Conservation (phyloP, 352 stramenopile species). For the Phytophthora sojae region DNA sequence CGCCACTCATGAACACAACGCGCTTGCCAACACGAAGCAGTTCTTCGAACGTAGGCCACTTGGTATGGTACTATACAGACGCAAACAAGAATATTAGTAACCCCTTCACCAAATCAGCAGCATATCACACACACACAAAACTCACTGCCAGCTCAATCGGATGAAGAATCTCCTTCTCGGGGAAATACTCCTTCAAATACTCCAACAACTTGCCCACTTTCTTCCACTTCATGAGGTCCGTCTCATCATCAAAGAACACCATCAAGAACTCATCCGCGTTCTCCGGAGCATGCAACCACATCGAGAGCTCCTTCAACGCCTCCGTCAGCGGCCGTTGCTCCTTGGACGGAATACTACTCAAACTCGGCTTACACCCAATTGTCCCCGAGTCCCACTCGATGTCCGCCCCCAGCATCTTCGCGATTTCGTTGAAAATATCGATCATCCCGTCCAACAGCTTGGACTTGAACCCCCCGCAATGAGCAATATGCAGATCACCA, state of each 20-base stretch:
- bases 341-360: slow-evolving; percentile 80
- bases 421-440: slow-evolving; percentile 62
- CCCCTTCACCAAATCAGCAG: slow-evolving; percentile 1
- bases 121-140: not conserved
- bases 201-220: slow-evolving; percentile 74
- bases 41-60: slow-evolving; percentile 76
- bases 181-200: slow-evolving; percentile 73
- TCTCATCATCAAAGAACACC: slow-evolving; percentile 88
- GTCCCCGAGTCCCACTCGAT: slow-evolving; percentile 69
- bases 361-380: slow-evolving; percentile 80
- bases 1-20: slow-evolving; percentile 81
- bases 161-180: slow-evolving; percentile 65
- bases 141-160: slow-evolving; percentile 68
- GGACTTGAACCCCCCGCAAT: slow-evolving; percentile 73
- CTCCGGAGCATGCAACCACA: slow-evolving; percentile 69
- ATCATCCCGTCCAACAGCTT: slow-evolving; percentile 75
- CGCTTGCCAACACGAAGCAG: slow-evolving; percentile 69
- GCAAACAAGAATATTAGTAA: not conserved
- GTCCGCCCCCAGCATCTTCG: slow-evolving; percentile 44
- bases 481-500: slow-evolving; percentile 66
- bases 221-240: slow-evolving; percentile 79
- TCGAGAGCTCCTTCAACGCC: slow-evolving; percentile 62
- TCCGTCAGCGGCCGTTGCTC: slow-evolving; percentile 61
- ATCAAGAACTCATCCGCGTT: slow-evolving; percentile 75
- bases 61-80: slow-evolving; percentile 43